Base-by-base conservation (phyloP, 495 filamentous ascomycete genomes). In the Apodospora peruviana region DNA sequence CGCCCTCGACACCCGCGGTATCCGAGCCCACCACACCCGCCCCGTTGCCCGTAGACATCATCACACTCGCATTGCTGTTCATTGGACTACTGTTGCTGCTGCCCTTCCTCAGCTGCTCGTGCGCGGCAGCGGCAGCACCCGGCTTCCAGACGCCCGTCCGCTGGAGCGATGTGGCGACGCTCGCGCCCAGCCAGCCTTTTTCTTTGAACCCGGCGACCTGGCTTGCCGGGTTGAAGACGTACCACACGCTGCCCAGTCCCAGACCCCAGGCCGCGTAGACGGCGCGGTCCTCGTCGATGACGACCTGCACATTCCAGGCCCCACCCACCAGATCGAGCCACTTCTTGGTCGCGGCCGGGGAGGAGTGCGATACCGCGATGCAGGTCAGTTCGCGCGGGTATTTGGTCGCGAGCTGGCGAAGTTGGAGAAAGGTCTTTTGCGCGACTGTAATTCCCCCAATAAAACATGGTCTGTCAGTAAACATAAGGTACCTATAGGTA, bases 281-380 rank as follows among this genome's bases (percentile, higher is more conserved):
- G 50, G 74, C 64, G 40, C 76, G 62, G 44, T 77, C 68, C 40
- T 66, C 64, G 59, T 81, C 77, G 40, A 80, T 71, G 47, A 81
- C 63, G 22, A 82, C 50, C 27, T 69, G 50, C 37, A 80, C 66
- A 51, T 65, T 66, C 53, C 64, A 62, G 21, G 73, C 56, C 38
- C 74, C 74, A 32, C 76, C 76, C 4, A 80, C 49, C 5, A 73
- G 57, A 42, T 72, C 63, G 10, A 77, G 37, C 77, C 77, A 80
- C 22, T 67, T 68, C 16, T 61, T 50, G 9, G 78, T 81, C 7
- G 75, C 66, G 5, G 58, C 59, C 0, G 56, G 47, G 16, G 74
- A 73, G 20, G 71, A 73, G 55, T 81, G 78, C 22, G 79, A 80
- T 48, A 81, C 62, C 43, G 76, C 77, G 36, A 80, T 65, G 64